These are phyloP conservation scores for Cryptosporidium parvum DNA, from an alignment of 169 alveolate species.

Conservation along the genomic window DNA sequence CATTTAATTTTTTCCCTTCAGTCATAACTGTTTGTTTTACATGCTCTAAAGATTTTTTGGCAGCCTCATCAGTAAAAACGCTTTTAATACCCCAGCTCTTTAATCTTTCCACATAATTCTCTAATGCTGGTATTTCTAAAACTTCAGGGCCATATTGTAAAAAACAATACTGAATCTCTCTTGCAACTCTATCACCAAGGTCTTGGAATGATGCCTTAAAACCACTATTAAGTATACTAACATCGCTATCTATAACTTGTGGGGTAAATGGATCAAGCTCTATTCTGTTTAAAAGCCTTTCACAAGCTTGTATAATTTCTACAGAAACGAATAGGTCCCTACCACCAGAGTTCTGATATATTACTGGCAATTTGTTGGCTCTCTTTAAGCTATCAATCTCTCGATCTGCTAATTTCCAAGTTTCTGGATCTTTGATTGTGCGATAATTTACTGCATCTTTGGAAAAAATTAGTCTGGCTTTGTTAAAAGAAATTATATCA, in stretches of 20 bases:
- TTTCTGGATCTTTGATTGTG: background rate
- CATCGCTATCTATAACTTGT: slow-evolving; percentile 27
- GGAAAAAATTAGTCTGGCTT: slow-evolving; percentile 45
- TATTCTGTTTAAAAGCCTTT: slow-evolving; percentile 42
- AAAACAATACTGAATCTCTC: slow-evolving; percentile 62
- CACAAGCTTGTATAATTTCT: slow-evolving; percentile 61
- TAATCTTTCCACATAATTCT: slow-evolving; percentile 6
- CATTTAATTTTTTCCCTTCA: background rate
- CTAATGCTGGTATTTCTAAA: slow-evolving; percentile 68
- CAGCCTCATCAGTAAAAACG: slow-evolving; percentile 35
- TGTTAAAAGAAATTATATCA: slow-evolving; percentile 42
- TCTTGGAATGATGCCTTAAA: background rate
- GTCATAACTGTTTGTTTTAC: slow-evolving; percentile 1
- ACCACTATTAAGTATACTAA: background rate
- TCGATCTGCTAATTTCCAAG: slow-evolving; percentile 64
- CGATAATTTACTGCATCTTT: background rate
- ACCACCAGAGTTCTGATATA: slow-evolving; percentile 13
- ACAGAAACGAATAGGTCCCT: slow-evolving; percentile 53
- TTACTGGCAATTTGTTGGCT: background rate
- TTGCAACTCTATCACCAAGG: slow-evolving; percentile 54
- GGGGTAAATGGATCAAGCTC: slow-evolving; percentile 62
- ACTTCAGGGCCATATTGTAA: slow-evolving; percentile 63
- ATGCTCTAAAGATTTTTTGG: background rate
- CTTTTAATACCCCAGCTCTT: slow-evolving; percentile 41
- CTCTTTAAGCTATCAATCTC: slow-evolving; percentile 14